Conservation (phyloP, 1,284 basidiomycete species). For the Sanghuangporus baumii region DNA sequence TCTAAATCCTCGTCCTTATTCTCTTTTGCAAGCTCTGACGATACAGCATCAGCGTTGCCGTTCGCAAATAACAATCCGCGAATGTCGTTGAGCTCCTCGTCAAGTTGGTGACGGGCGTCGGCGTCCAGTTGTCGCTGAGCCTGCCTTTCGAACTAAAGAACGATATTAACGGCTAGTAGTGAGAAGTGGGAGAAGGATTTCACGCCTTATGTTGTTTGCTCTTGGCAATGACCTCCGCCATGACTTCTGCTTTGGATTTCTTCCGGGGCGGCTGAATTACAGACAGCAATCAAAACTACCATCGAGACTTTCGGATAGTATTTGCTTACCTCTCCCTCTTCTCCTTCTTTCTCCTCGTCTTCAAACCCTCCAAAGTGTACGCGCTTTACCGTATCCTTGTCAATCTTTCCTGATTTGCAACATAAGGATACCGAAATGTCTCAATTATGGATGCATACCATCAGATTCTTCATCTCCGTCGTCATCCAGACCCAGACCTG, state of each 20-base stretch:
- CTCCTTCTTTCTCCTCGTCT: slow-evolving; percentile 56
- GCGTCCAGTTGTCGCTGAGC: slow-evolving; percentile 84
- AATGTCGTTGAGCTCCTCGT: slow-evolving; percentile 83
- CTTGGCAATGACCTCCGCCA: slow-evolving; percentile 97
- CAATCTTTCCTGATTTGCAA: slow-evolving; percentile 52
- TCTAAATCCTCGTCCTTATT: slow-evolving; percentile 44
- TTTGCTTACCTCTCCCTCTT: slow-evolving; percentile 32
- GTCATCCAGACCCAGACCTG: slow-evolving; percentile 68
- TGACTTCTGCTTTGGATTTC: slow-evolving; percentile 93
- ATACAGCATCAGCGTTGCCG: slow-evolving; percentile 2
- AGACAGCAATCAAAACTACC: slow-evolving; percentile 1
- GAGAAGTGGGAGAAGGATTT: background rate
- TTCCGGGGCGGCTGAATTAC: slow-evolving; percentile 62
- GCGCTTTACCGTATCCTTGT: slow-evolving; percentile 55
- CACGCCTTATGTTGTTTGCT: slow-evolving; percentile 92
- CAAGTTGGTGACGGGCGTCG: slow-evolving; percentile 82
- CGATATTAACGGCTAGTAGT: background rate
- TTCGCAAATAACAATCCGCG: slow-evolving; percentile 58
- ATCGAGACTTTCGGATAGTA: background rate
- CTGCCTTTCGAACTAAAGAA: slow-evolving; percentile 73
- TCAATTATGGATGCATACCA: slow-evolving; percentile 23
- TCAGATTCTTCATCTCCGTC: slow-evolving; percentile 46
- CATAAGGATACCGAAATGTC: slow-evolving; percentile 10
- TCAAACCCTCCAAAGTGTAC: slow-evolving; percentile 86
- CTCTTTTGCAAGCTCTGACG: slow-evolving; percentile 23